phyloP scores from a whole-genome alignment of 345 rosid species.

The Conringia planisiliqua region DNA sequence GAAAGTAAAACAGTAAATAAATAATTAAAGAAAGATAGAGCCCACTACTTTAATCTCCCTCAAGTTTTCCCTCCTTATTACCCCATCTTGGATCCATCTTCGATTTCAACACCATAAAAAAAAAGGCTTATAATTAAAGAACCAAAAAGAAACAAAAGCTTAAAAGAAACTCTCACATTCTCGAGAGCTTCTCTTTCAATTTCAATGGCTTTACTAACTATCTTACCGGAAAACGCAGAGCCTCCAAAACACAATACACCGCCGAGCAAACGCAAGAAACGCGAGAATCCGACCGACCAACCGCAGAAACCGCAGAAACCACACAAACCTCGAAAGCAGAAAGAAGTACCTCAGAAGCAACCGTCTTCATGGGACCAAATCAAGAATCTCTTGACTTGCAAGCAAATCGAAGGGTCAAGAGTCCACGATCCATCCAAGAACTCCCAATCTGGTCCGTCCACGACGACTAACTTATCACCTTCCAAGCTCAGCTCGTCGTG shows the following conservation, averaged over 20 bases:
- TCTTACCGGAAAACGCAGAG: conserved; percentile 29
- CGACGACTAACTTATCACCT: conserved; percentile 15
- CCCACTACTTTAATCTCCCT: conserved; percentile 25
- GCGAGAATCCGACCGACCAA: conserved; percentile 21
- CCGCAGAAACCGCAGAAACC: conserved; percentile 10
- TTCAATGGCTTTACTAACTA: conserved; percentile 37
- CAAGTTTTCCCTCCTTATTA: conserved; percentile 28
- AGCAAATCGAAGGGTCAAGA: conserved; percentile 68
- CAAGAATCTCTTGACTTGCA: conserved; percentile 89
- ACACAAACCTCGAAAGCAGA: conserved; percentile 32
- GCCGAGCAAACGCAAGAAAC: conserved; percentile 33
- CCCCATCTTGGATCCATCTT: conserved; percentile 35
- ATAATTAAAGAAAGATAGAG: conserved; percentile 20
- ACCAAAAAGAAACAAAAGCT: conserved; percentile 17
- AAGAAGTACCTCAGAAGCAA: conserved; percentile 42
- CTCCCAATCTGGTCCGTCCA: conserved; percentile 24
- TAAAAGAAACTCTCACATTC: conserved; percentile 24
- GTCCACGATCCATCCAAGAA: conserved; percentile 77
- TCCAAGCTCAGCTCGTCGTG: conserved; percentile 65
- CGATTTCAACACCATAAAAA: conserved; percentile 29
- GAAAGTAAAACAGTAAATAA: conserved; percentile 20
- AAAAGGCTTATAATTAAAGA: conserved; percentile 25
- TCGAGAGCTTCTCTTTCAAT: conserved; percentile 24
- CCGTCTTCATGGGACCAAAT: conserved; percentile 96
- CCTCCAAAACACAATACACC: conserved; percentile 27